Evolutionary conservation across 768 basidiomycete species (phyloP).

Genomic region (Hygrophorus pudorinus): DNA sequence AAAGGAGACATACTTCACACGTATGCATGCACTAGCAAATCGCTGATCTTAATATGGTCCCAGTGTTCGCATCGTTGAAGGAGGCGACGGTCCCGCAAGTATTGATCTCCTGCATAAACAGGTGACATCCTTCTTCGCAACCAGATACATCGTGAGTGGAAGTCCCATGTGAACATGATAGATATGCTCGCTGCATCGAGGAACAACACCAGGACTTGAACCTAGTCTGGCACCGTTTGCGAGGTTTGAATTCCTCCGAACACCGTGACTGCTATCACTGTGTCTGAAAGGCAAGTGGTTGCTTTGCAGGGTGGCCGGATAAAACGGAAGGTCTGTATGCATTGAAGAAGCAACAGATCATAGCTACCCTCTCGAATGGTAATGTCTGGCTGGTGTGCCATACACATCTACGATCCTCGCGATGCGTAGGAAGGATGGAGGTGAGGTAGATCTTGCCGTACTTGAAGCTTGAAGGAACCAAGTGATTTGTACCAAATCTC

Average conservation of each 20-base stretch:
- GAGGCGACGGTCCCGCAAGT: constrained; percentile 37
- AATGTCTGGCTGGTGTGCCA: constrained; percentile 49
- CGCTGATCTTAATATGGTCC: background rate
- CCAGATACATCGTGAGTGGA: background rate
- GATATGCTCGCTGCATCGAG: constrained; percentile 51
- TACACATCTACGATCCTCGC: constrained; percentile 48
- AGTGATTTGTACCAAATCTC: too few species aligned
- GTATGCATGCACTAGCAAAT: constrained; percentile 11
- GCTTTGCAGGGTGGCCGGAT: constrained; percentile 48
- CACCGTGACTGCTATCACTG: background rate
- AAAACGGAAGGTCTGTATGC: constrained; percentile 34
- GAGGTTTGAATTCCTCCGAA: constrained; percentile 26
- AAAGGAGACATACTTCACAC: constrained; percentile 25
- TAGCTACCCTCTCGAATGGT: constrained; percentile 53
- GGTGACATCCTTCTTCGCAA: constrained; percentile 17
- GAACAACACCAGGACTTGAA: constrained; percentile 34
- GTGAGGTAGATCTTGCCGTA: constrained; percentile 52
- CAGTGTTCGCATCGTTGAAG: constrained; percentile 24
- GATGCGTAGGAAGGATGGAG: constrained; percentile 48
- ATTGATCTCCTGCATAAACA: constrained; percentile 49
- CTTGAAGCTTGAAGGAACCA: constrained; percentile 19
- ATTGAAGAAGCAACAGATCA: constrained; percentile 40
- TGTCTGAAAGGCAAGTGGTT: background rate
- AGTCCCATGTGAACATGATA: constrained; percentile 19
- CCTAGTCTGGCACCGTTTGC: constrained; percentile 49